These are phyloP conservation scores for Rubia balearica DNA, from an alignment of 305 asterid species.

Conservation along the genomic window DNA sequence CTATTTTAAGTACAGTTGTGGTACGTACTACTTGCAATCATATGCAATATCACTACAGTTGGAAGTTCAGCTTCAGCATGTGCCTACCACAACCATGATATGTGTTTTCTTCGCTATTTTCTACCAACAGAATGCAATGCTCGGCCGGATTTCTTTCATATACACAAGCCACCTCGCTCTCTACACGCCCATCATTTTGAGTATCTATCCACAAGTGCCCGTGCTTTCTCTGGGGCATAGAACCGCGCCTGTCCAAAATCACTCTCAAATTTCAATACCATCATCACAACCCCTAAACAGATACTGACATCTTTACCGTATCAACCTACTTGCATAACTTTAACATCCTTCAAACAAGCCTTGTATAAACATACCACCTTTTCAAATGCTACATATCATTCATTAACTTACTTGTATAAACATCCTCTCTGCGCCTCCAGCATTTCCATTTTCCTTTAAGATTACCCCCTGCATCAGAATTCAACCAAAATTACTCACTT, in stretches of 20 bases:
- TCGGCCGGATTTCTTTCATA: background rate
- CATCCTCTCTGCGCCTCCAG: conserved; percentile 90
- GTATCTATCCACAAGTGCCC: conserved; percentile 65
- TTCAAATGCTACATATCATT: background rate
- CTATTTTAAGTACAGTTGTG: background rate
- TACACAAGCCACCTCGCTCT: background rate
- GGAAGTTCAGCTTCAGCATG: background rate
- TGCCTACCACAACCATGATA: too few relatives aligned
- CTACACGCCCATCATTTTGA: conserved; percentile 31
- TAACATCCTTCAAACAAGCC: background rate
- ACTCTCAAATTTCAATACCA: background rate
- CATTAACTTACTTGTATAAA: conserved; percentile 67
- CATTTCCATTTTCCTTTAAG: conserved; percentile 68
- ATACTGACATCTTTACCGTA: too few relatives aligned
- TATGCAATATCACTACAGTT: background rate
- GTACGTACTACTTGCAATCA: background rate
- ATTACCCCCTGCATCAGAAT: conserved; percentile 63
- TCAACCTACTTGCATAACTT: background rate
- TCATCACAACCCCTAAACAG: background rate
- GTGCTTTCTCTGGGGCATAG: conserved; percentile 76
- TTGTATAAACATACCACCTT: background rate
- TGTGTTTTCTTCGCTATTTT: background rate
- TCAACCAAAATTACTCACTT: conserved; percentile 1
- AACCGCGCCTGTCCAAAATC: conserved; percentile 63
- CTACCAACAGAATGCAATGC: background rate